Evolutionary conservation across 2,329 filamentous ascomycete species (phyloP).

Genomic region (Xylaria sp.): DNA sequence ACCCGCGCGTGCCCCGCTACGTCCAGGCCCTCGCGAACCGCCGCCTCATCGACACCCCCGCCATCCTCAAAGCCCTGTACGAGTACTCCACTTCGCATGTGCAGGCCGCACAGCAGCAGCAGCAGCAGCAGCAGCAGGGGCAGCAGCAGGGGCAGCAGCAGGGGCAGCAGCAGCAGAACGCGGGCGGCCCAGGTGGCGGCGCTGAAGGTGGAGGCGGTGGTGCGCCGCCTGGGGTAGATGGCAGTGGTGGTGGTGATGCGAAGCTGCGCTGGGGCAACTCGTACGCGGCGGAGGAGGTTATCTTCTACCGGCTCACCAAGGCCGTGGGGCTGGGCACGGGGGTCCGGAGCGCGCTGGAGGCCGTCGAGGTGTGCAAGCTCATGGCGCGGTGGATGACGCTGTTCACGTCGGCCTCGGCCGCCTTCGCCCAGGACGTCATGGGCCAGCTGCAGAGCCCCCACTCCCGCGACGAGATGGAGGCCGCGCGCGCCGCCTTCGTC

Average conservation of each 20-base stretch:
- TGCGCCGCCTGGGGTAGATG: conserved; percentile 21
- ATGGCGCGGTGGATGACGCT: conserved; percentile 63
- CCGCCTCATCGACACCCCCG: conserved; percentile 55
- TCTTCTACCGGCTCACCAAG: conserved; percentile 91
- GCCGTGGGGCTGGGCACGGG: conserved; percentile 66
- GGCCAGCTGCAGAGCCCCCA: conserved; percentile 48
- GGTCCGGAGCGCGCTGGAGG: conserved; percentile 51
- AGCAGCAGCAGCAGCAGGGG: too few relatives aligned
- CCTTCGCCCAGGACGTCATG: conserved; percentile 52
- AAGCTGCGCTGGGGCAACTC: conserved; percentile 56
- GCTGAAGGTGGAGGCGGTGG: too few relatives aligned
- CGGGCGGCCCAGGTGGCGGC: too few relatives aligned
- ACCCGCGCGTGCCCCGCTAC: conserved; percentile 63
- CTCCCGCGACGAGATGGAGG: conserved; percentile 59
- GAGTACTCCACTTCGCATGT: conserved; percentile 58
- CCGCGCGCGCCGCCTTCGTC: conserved; percentile 64
- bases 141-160: too few relatives aligned
- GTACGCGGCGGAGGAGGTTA: conserved; percentile 77
- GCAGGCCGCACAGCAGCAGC: too few relatives aligned
- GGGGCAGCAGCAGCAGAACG: too few relatives aligned
- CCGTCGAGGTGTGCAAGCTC: conserved; percentile 51
- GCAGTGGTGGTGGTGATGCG: conserved; percentile 22
- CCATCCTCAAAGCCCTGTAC: conserved; percentile 58
- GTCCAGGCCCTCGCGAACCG: conserved; percentile 57
- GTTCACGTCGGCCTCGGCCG: conserved; percentile 54